Percentiles rank a stretch among this genome's conserved stretches.
Evolutionary conservation across 148 eudicot species (phyloP).

Genomic region (Polygonum maritimum): DNA sequence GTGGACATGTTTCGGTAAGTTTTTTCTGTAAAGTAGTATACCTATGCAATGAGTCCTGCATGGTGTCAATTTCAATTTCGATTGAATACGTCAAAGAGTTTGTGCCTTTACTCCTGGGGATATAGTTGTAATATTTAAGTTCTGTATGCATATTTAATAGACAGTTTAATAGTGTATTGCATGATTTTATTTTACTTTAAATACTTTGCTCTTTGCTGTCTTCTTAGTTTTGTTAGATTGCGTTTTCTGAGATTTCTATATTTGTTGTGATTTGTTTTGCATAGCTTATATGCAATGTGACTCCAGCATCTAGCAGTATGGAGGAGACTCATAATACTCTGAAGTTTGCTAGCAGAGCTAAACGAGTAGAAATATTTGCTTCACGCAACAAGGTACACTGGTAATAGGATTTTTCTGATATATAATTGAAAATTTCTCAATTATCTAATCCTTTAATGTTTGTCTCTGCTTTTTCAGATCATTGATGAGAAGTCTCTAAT

Average conservation of each 20-base stretch:
- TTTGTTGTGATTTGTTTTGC: slow-evolving; percentile 12
- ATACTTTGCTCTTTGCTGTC: not conserved
- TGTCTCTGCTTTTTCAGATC: slow-evolving; percentile 37
- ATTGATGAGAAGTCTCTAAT: slow-evolving; percentile 96
- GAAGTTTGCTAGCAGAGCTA: slow-evolving; percentile 98
- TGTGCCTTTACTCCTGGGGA: not conserved
- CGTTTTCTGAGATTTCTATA: not conserved
- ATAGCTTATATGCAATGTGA: slow-evolving; percentile 95
- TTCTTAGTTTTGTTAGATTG: not conserved
- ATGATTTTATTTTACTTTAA: not conserved
- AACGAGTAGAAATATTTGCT: slow-evolving; percentile 90
- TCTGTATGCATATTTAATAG: not conserved
- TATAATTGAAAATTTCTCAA: not conserved
- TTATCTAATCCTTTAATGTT: not conserved
- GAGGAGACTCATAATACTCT: slow-evolving; percentile 98
- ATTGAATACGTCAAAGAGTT: not conserved
- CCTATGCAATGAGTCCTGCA: not conserved
- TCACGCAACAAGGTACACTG: slow-evolving; percentile 80
- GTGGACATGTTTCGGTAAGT: slow-evolving; percentile 96
- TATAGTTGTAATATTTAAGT: not conserved
- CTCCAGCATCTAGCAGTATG: slow-evolving; percentile 97
- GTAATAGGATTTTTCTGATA: not conserved
- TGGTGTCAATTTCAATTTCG: not conserved
- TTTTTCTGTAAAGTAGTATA: not conserved
- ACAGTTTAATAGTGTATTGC: not conserved